Evolutionary conservation across 2,329 filamentous ascomycete species (phyloP).

Genomic region (Calonectria crousiana): DNA sequence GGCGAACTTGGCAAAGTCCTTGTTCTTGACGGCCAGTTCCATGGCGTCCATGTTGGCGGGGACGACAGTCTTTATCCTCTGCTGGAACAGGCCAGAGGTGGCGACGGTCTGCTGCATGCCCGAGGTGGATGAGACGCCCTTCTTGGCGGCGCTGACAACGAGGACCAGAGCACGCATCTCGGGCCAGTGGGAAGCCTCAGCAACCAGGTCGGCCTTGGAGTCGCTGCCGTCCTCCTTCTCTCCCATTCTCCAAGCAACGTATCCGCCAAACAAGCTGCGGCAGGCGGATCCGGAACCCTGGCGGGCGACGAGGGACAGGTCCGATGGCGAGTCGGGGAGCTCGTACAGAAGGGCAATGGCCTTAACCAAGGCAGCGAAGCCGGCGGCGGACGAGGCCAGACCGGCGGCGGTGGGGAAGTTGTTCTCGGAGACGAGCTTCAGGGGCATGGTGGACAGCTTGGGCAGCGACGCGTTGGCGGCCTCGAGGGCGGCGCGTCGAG

Average conservation of each 20-base stretch:
- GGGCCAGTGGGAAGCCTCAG: conserved; percentile 91
- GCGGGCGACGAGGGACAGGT: conserved; percentile 89
- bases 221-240: conserved; percentile 82
- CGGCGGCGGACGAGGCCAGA: conserved; percentile 79
- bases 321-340: conserved; percentile 82
- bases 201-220: conserved; percentile 89
- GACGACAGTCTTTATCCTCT: conserved; percentile 81
- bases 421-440: conserved; percentile 94
- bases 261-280: conserved; percentile 92
- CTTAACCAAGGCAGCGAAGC: conserved; percentile 79
- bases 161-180: conserved; percentile 93
- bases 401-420: conserved; percentile 99
- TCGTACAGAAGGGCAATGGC: conserved; percentile 94
- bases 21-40: conserved; percentile 81
- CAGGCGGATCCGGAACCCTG: conserved; percentile 97
- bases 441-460: conserved; percentile 80
- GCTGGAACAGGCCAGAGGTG: conserved; percentile 88
- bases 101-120: conserved; percentile 98
- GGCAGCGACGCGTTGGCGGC: conserved; percentile 78
- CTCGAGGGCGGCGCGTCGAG: conserved; percentile 83
- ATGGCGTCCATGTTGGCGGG: conserved; percentile 86
- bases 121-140: conserved; percentile 90
- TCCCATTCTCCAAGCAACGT: conserved; percentile 94
- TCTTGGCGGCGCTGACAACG: conserved; percentile 93
- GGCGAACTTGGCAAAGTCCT: conserved; percentile 89